Conservation (phyloP, 2,329 filamentous ascomycete species). For the Scleromitrula shiraiana region DNA sequence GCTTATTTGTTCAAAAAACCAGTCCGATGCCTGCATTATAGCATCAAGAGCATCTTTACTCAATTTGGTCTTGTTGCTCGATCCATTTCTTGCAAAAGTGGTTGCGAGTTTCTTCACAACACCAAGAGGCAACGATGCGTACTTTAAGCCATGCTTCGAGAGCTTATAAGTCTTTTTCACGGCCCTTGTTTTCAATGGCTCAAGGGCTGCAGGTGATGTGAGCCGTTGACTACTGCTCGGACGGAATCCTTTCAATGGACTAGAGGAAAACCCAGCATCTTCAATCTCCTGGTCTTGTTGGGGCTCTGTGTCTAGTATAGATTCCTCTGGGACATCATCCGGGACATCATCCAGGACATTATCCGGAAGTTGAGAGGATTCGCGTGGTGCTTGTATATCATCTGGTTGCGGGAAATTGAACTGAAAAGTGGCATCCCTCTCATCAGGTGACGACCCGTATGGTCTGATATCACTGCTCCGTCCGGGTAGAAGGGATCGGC, state of each 20-base stretch:
- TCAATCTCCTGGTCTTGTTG: background rate
- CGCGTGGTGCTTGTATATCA: conserved; percentile 10
- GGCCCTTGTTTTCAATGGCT: background rate
- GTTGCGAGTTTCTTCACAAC: conserved; percentile 69
- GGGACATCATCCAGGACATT: background rate
- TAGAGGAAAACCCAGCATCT: background rate
- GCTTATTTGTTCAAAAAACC: conserved; percentile 84
- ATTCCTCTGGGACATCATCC: background rate
- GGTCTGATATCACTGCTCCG: conserved; percentile 27
- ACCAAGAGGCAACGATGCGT: conserved; percentile 63
- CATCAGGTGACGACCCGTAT: conserved; percentile 20
- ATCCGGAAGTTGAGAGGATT: background rate
- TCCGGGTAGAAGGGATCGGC: conserved; percentile 17
- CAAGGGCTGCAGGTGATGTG: background rate
- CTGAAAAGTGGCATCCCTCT: conserved; percentile 28
- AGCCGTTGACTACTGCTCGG: background rate
- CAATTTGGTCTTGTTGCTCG: conserved; percentile 59
- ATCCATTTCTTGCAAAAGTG: conserved; percentile 60
- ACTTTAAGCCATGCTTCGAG: conserved; percentile 66
- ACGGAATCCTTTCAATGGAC: background rate
- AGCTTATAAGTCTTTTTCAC: conserved; percentile 43
- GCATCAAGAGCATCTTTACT: conserved; percentile 65
- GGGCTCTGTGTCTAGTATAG: background rate
- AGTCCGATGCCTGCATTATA: conserved; percentile 74
- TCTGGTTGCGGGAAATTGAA: conserved; percentile 27